These are phyloP conservation scores for Shiraia sp. DNA, from an alignment of 2,329 filamentous ascomycete species.

Conservation along the genomic window DNA sequence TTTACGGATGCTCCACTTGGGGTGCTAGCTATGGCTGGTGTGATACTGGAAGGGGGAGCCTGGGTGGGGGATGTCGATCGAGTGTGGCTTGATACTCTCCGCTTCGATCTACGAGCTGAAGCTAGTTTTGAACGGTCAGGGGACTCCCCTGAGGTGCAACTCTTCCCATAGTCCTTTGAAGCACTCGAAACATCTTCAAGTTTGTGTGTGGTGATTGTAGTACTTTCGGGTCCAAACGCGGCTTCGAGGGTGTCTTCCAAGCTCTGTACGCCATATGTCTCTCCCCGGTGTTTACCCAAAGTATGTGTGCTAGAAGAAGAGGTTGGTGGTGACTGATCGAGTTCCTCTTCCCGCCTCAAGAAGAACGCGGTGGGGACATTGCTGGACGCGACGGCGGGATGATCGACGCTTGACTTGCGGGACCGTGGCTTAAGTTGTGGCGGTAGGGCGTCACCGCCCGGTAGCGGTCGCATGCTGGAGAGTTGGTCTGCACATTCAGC, in stretches of 20 bases:
- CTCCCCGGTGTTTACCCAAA: slow-evolving; percentile 40
- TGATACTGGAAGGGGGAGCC: slow-evolving; percentile 49
- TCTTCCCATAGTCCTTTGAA: slow-evolving; percentile 38
- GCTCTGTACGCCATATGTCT: slow-evolving; percentile 61
- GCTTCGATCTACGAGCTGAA: slow-evolving; percentile 23
- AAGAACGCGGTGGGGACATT: slow-evolving; percentile 62
- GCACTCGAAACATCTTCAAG: slow-evolving; percentile 28
- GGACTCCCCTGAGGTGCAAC: slow-evolving; percentile 17
- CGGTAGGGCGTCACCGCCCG: slow-evolving; percentile 42
- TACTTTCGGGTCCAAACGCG: slow-evolving; percentile 41
- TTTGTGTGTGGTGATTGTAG: slow-evolving; percentile 20
- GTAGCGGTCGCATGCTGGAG: slow-evolving; percentile 38
- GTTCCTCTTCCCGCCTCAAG: slow-evolving; percentile 58
- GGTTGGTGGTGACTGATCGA: slow-evolving; percentile 45
- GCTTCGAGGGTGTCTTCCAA: slow-evolving; percentile 57
- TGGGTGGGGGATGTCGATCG: slow-evolving; percentile 30
- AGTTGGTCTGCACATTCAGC: slow-evolving; percentile 9
- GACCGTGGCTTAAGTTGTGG: slow-evolving; percentile 35
- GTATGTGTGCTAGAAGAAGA: slow-evolving; percentile 23
- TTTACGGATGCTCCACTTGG: slow-evolving; percentile 64
- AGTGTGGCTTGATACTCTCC: slow-evolving; percentile 26
- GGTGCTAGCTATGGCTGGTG: slow-evolving; percentile 59
- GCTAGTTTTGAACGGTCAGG: slow-evolving; percentile 24
- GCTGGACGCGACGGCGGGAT: slow-evolving; percentile 31
- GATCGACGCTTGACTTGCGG: slow-evolving; percentile 45